Conservation (phyloP, 139 green algal species). For the Cymbomonas tetramitiformis region DNA sequence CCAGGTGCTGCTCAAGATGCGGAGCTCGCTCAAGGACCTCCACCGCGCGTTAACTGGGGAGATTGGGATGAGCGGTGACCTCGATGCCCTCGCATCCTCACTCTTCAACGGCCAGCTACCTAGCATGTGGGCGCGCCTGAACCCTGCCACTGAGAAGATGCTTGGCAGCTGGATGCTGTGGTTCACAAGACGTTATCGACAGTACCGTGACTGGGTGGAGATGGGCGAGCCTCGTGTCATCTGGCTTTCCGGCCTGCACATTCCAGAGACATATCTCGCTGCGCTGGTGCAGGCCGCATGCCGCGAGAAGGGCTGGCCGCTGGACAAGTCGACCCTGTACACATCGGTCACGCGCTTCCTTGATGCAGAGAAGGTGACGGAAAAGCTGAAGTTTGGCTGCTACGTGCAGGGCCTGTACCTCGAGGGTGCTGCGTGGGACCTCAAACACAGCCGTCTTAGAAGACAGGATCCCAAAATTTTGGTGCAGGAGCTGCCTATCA, state of each 20-base stretch:
- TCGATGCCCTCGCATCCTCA: conserved; percentile 51
- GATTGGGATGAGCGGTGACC: conserved; percentile 54
- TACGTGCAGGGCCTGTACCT: conserved; percentile 64
- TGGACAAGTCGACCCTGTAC: conserved; percentile 65
- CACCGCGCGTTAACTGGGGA: conserved; percentile 57
- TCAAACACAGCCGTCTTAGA: conserved; percentile 30
- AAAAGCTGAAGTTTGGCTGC: conserved; percentile 48
- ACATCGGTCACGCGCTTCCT: conserved; percentile 53
- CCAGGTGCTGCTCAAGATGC: conserved; percentile 41
- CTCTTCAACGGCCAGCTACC: conserved; percentile 68
- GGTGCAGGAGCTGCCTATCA: conserved; percentile 64
- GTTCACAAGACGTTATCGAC: conserved; percentile 49
- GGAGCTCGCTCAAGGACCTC: conserved; percentile 47
- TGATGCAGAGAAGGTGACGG: conserved; percentile 26
- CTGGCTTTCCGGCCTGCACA: conserved; percentile 66
- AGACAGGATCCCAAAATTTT: conserved; percentile 55
- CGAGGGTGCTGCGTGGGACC: conserved; percentile 67
- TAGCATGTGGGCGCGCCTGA: conserved; percentile 48
- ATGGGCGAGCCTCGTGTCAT: conserved; percentile 62
- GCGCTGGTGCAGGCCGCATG: conserved; percentile 67
- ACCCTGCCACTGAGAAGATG: conserved; percentile 57
- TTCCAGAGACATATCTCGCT: conserved; percentile 72
- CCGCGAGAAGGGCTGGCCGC: conserved; percentile 58
- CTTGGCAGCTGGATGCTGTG: conserved; percentile 64
- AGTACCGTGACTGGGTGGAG: conserved; percentile 58